These are phyloP conservation scores for Gaeumannomyces sp. DNA, from an alignment of 2,329 filamentous ascomycete species.

Conservation along the genomic window DNA sequence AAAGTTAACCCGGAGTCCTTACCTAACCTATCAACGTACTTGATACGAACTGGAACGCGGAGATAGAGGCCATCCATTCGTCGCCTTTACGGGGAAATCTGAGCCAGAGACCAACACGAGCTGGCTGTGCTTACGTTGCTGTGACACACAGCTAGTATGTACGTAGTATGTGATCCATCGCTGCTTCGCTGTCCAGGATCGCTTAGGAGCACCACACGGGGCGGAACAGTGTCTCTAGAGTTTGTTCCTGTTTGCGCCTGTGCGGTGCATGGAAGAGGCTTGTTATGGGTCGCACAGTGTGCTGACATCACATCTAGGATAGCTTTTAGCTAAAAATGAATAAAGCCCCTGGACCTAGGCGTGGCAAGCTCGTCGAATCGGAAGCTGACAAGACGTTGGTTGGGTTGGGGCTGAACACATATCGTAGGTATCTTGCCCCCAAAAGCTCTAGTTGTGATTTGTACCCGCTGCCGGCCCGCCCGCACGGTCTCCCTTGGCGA, in stretches of 20 bases:
- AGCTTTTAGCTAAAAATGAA: background rate
- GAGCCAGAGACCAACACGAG: background rate
- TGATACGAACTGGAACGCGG: background rate
- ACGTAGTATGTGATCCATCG: background rate
- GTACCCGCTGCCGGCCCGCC: too few relatives aligned
- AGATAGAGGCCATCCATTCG: background rate
- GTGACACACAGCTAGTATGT: background rate
- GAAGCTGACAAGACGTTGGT: background rate
- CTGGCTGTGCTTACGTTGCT: background rate
- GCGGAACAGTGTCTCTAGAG: too few relatives aligned
- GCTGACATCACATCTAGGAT: too few relatives aligned
- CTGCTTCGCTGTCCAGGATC: background rate
- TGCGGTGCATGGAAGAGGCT: background rate
- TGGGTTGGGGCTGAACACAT: too few relatives aligned
- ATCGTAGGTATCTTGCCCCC: too few relatives aligned
- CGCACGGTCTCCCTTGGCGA: too few relatives aligned
- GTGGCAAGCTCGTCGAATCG: background rate
- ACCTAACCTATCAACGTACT: background rate
- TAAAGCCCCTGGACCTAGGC: background rate
- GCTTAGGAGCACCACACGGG: background rate
- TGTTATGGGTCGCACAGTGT: too few relatives aligned
- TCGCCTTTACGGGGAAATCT: too few relatives aligned
- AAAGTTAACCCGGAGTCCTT: background rate
- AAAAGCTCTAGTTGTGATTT: background rate
- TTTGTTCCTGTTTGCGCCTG: background rate